Percentiles rank a stretch among this genome's conserved stretches.
Evolutionary conservation across 2,329 filamentous ascomycete species (phyloP).

Genomic region (Xylariaceae sp.): DNA sequence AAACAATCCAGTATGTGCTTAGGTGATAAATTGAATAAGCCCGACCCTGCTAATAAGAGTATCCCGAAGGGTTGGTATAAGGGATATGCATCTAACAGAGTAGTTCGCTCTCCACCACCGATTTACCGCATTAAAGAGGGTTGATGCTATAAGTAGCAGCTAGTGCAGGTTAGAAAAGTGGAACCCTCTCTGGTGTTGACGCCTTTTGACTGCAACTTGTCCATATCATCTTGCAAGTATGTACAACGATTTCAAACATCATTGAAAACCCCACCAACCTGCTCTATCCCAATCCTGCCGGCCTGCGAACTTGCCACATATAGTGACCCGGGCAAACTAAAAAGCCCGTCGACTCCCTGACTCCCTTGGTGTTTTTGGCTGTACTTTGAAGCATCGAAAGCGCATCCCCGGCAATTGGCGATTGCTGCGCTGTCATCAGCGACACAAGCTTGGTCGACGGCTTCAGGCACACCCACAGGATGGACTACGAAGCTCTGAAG

Average conservation of each 20-base stretch:
- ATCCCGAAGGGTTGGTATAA: too few species aligned
- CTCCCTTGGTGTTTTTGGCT: neutral
- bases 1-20: too few species aligned
- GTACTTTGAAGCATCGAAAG: slow-evolving; percentile 1
- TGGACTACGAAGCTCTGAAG: slow-evolving; percentile 93
- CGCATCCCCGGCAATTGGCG: neutral
- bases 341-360: neutral
- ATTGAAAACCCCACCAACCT: slow-evolving; percentile 4
- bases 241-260: slow-evolving; percentile 15
- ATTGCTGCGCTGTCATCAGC: slow-evolving; percentile 8
- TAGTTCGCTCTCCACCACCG: too few species aligned
- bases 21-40: too few species aligned
- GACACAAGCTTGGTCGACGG: slow-evolving; percentile 11
- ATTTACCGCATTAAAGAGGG: too few species aligned
- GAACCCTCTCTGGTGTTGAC: too few species aligned
- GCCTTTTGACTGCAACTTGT: slow-evolving; percentile 24
- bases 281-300: slow-evolving; percentile 14
- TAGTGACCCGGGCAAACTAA: neutral
- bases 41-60: too few species aligned
- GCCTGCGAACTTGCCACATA: slow-evolving; percentile 5
- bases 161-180: neutral
- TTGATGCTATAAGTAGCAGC: too few species aligned
- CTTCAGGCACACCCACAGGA: slow-evolving; percentile 41
- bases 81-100: too few species aligned
- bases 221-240: slow-evolving; percentile 13